phyloP scores from a whole-genome alignment of 2,329 filamentous ascomycete genomes.

The Ceratocystis ficicola region DNA sequence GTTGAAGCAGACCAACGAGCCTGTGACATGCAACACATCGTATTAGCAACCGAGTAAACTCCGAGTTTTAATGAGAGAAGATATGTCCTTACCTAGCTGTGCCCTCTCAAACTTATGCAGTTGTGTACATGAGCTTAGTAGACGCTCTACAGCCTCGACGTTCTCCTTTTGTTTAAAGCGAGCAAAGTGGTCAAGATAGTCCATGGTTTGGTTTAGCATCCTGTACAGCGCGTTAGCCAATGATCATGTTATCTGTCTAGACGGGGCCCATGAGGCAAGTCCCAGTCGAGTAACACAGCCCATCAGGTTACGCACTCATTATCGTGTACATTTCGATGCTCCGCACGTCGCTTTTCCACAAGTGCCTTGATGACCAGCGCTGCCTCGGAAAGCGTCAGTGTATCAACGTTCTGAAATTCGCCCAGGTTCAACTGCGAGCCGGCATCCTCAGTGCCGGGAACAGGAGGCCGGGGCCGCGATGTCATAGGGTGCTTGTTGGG shows the following conservation, averaged over 20 bases:
- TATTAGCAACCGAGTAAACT: slow-evolving; percentile 9
- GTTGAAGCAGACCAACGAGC: slow-evolving; percentile 80
- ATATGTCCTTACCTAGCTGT: slow-evolving; percentile 56
- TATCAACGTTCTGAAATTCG: slow-evolving; percentile 86
- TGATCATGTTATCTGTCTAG: background rate
- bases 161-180: slow-evolving; percentile 94
- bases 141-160: slow-evolving; percentile 81
- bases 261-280: background rate
- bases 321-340: slow-evolving; percentile 71
- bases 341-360: slow-evolving; percentile 64
- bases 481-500: slow-evolving; percentile 29
- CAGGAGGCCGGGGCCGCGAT: slow-evolving; percentile 55
- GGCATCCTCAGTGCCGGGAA: slow-evolving; percentile 77
- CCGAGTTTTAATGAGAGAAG: background rate
- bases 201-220: slow-evolving; percentile 74
- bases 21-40: slow-evolving; percentile 34
- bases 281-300: background rate
- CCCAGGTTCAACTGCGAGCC: slow-evolving; percentile 70
- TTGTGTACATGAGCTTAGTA: slow-evolving; percentile 66
- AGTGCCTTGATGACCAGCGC: slow-evolving; percentile 85
- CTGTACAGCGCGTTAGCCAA: slow-evolving; percentile 30
- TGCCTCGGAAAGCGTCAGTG: slow-evolving; percentile 83
- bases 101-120: slow-evolving; percentile 88
- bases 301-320: slow-evolving; percentile 53
- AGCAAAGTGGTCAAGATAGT: slow-evolving; percentile 88